Percentiles rank a stretch among this genome's conserved stretches.
These are phyloP conservation scores for Coniferiporia sulphurascens DNA, from an alignment of 1,284 basidiomycete genomes.

Conservation along the genomic window DNA sequence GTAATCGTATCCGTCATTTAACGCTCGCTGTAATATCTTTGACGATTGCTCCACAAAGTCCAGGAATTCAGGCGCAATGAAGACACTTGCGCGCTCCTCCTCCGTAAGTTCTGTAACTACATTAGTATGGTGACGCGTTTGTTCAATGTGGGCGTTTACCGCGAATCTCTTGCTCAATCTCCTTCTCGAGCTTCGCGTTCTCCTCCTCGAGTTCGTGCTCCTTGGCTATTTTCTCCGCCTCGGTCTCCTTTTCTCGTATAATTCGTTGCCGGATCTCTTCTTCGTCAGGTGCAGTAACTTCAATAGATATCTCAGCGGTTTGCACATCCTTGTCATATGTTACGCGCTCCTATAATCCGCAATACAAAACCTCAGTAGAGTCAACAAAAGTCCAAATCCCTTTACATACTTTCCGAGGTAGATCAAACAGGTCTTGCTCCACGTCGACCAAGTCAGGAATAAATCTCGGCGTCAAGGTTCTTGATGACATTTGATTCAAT, in stretches of 20 bases:
- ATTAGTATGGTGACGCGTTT: constrained; percentile 3
- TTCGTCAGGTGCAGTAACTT: constrained; percentile 47
- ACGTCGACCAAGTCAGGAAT: constrained; percentile 79
- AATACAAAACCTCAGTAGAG: constrained; percentile 9
- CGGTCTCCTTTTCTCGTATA: constrained; percentile 55
- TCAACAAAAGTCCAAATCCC: neutral
- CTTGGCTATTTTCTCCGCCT: constrained; percentile 63
- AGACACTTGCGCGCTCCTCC: constrained; percentile 77
- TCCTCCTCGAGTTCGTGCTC: constrained; percentile 82
- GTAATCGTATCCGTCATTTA: constrained; percentile 96
- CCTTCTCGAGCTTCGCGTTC: constrained; percentile 69
- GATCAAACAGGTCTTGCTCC: constrained; percentile 83
- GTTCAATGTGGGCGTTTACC: constrained; percentile 34
- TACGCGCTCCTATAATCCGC: constrained; percentile 61
- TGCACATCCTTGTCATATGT: constrained; percentile 95
- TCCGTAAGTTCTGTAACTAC: constrained; percentile 66
- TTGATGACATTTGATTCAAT: constrained; percentile 25
- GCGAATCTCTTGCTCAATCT: constrained; percentile 79
- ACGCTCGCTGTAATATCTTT: constrained; percentile 92
- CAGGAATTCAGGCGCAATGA: constrained; percentile 82
- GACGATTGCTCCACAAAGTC: constrained; percentile 95
- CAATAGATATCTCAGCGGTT: constrained; percentile 63
- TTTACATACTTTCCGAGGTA: constrained; percentile 72
- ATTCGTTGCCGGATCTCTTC: constrained; percentile 73
- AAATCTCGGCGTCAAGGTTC: constrained; percentile 58